These are phyloP conservation scores for Flaveria brownii DNA, from an alignment of 129 eudicot species.

Conservation along the genomic window DNA sequence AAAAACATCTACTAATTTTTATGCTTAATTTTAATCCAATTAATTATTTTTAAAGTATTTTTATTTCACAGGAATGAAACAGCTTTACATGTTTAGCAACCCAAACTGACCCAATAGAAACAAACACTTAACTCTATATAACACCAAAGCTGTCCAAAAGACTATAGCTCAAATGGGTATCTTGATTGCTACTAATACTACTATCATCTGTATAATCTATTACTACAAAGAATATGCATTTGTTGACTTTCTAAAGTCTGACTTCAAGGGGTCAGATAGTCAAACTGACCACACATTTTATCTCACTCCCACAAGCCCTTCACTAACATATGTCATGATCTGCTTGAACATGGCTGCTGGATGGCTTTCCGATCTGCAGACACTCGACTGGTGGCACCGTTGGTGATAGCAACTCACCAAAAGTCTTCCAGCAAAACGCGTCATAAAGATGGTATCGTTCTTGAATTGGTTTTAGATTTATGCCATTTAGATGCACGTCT, in stretches of 20 bases:
- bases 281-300: slow-evolving; percentile 44
- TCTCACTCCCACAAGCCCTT: slow-evolving; percentile 14
- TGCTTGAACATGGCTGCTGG: slow-evolving; percentile 55
- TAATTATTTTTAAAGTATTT: neutral
- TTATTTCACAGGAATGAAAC: neutral
- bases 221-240: slow-evolving; percentile 49
- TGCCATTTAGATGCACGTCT: slow-evolving; percentile 58
- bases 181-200: slow-evolving; percentile 25
- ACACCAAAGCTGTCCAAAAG: slow-evolving; percentile 29
- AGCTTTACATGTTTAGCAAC: neutral
- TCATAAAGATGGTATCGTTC: slow-evolving; percentile 62
- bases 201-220: slow-evolving; percentile 37
- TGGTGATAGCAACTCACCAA: slow-evolving; percentile 62
- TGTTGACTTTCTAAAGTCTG: slow-evolving; percentile 34
- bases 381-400: slow-evolving; percentile 66
- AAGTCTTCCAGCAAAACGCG: slow-evolving; percentile 80
- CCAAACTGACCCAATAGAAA: slow-evolving; percentile 25
- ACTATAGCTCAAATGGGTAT: slow-evolving; percentile 15
- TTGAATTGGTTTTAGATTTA: slow-evolving; percentile 65
- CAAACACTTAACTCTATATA: slow-evolving; percentile 34
- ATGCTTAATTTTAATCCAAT: neutral
- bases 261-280: slow-evolving; percentile 46
- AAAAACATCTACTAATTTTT: no score
- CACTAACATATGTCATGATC: slow-evolving; percentile 60
- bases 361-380: slow-evolving; percentile 66